Evolutionary conservation across 225 moss, liverwort and hornwort genomes (phyloP).

Genomic region (Rhytidiadelphus loreus): DNA sequence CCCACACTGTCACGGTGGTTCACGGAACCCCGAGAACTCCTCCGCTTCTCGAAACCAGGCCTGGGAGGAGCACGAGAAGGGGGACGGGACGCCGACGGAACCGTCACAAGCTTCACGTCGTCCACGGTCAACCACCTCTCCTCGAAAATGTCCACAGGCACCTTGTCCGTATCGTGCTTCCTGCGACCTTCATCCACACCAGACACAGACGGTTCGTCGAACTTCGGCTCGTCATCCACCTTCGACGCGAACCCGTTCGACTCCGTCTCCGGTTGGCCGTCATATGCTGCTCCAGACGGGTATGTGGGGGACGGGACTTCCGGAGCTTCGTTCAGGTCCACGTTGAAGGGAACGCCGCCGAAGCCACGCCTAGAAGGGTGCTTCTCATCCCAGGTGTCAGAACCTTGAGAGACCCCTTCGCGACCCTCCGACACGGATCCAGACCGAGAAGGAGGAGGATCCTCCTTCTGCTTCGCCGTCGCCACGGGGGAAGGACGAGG

Average conservation of each 20-base stretch:
- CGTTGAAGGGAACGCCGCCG: constrained; percentile 23
- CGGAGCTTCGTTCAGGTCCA: constrained; percentile 35
- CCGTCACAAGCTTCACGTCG: constrained; percentile 64
- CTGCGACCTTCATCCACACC: constrained; percentile 14
- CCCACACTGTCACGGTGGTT: background rate
- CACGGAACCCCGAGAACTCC: constrained; percentile 10
- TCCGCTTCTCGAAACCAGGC: constrained; percentile 29
- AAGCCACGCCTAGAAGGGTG: constrained; percentile 12
- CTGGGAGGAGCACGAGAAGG: constrained; percentile 75
- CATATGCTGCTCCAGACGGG: background rate
- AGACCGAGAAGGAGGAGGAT: constrained; percentile 17
- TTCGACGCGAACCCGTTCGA: constrained; percentile 23
- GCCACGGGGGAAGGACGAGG: constrained; percentile 30
- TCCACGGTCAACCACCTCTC: constrained; percentile 79
- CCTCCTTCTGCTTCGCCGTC: constrained; percentile 29
- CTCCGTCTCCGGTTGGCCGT: background rate
- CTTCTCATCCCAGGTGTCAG: constrained; percentile 19
- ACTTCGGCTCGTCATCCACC: constrained; percentile 29
- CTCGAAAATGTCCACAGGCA: constrained; percentile 30
- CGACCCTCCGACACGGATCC: constrained; percentile 20
- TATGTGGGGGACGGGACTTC: constrained; percentile 40
- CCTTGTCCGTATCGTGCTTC: constrained; percentile 19
- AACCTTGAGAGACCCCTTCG: constrained; percentile 9
- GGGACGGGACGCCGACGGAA: constrained; percentile 49
- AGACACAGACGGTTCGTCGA: constrained; percentile 16